phyloP scores from a whole-genome alignment of 257 asterid genomes.

The Rauvolfia tetraphylla region DNA sequence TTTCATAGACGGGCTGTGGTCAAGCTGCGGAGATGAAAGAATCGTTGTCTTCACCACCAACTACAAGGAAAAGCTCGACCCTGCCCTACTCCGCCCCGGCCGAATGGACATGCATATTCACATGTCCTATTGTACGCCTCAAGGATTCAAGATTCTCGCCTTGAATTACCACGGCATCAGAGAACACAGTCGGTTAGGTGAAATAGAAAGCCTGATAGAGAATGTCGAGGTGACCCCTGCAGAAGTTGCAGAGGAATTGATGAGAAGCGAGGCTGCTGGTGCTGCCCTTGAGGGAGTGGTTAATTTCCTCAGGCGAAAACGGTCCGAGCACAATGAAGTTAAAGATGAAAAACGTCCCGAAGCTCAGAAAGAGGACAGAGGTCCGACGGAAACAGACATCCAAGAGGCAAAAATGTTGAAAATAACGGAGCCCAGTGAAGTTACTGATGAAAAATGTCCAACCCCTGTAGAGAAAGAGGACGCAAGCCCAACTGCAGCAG shows the following conservation, averaged over 20 bases:
- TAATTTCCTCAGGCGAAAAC: conserved; percentile 45
- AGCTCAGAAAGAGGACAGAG: neutral
- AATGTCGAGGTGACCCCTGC: conserved; percentile 57
- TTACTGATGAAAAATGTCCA: too few species aligned
- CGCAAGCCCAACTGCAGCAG: too few species aligned
- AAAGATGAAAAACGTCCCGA: conserved; percentile 4
- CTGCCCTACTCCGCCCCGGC: conserved; percentile 74
- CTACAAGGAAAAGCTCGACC: conserved; percentile 73
- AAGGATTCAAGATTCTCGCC: conserved; percentile 59
- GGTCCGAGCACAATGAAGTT: conserved; percentile 12
- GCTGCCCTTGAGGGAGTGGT: conserved; percentile 55
- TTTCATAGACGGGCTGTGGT: conserved; percentile 82
- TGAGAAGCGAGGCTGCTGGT: conserved; percentile 61
- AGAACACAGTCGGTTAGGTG: conserved; percentile 29
- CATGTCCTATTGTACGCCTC: conserved; percentile 62
- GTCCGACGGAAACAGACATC: neutral
- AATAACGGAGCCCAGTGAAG: too few species aligned
- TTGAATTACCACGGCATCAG: conserved; percentile 50
- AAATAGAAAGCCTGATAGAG: conserved; percentile 40
- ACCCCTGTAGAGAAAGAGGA: too few species aligned
- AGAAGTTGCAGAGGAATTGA: conserved; percentile 73
- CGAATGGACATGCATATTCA: conserved; percentile 84
- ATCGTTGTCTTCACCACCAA: conserved; percentile 76
- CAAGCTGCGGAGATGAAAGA: conserved; percentile 73
- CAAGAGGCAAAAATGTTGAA: neutral